These are phyloP conservation scores for Funneliformis mosseae DNA, from an alignment of 192 early-diverging fungal genomes.

Conservation along the genomic window DNA sequence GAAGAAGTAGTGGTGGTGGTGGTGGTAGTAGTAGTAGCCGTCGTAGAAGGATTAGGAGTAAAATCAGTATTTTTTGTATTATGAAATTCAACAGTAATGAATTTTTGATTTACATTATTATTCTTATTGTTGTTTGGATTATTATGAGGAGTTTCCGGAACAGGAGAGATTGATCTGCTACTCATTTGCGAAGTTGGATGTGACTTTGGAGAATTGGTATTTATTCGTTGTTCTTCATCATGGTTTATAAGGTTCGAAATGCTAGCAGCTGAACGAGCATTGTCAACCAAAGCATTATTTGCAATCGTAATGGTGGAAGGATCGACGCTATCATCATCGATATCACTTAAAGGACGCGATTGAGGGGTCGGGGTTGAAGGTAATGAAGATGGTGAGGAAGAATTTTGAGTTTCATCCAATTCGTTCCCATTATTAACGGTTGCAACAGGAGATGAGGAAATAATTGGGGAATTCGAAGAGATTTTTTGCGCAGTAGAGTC, in stretches of 20 bases:
- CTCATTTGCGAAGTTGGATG: background rate
- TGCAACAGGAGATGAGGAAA: background rate
- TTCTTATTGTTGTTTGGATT: background rate
- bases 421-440: background rate
- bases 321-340: background rate
- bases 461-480: background rate
- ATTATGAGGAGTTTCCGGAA: constrained; percentile 4
- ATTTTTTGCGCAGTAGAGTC: background rate
- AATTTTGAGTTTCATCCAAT: background rate
- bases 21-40: too few relatives aligned
- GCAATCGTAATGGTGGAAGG: background rate
- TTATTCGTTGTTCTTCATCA: constrained; percentile 7
- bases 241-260: constrained; percentile 36
- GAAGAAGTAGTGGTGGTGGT: too few relatives aligned
- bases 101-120: constrained; percentile 7
- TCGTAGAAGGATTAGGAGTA: background rate
- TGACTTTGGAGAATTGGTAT: background rate
- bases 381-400: background rate
- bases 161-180: background rate
- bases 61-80: constrained; percentile 11
- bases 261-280: constrained; percentile 24
- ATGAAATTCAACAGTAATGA: background rate
- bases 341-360: constrained; percentile 5
- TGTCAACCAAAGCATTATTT: constrained; percentile 25
- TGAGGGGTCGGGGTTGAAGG: constrained; percentile 4